Evolutionary conservation across 139 green algal genomes (phyloP).

Genomic region (Tetradesmus obliquus): DNA sequence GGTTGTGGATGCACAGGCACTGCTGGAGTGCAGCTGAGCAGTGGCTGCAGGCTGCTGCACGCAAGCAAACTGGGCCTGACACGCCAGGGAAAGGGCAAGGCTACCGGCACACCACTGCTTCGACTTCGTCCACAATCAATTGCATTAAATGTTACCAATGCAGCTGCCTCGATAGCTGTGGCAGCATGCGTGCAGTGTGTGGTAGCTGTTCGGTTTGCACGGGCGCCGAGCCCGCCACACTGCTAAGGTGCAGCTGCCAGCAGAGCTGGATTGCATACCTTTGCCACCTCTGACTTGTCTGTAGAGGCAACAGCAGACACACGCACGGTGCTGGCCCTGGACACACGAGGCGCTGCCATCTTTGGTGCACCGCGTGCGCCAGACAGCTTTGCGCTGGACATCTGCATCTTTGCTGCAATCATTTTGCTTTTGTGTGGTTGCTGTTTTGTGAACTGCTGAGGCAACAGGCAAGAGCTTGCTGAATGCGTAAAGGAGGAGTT

Average conservation of each 20-base stretch:
- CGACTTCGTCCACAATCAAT: not conserved
- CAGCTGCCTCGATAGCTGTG: not conserved
- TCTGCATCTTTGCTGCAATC: constrained; percentile 26
- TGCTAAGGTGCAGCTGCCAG: not conserved
- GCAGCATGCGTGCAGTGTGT: not conserved
- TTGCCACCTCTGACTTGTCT: constrained; percentile 44
- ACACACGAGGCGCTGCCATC: not conserved
- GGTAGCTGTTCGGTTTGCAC: not conserved
- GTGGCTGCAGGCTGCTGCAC: not conserved
- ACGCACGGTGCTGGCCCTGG: constrained; percentile 16
- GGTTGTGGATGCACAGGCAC: not conserved
- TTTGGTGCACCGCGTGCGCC: not conserved
- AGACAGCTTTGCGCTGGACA: not conserved
- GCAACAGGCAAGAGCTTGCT: not conserved
- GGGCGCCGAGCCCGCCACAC: not conserved
- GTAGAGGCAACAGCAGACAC: not conserved
- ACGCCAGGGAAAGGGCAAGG: not conserved
- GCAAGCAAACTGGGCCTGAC: not conserved
- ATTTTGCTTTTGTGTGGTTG: not conserved
- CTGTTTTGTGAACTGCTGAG: not conserved
- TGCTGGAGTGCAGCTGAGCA: not conserved
- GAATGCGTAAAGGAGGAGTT: not conserved
- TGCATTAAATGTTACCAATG: not conserved
- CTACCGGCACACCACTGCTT: not conserved
- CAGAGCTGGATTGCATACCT: constrained; percentile 1